These are phyloP conservation scores for Cryptomeria japonica DNA, from an alignment of 75 land plant species.

Conservation along the genomic window DNA sequence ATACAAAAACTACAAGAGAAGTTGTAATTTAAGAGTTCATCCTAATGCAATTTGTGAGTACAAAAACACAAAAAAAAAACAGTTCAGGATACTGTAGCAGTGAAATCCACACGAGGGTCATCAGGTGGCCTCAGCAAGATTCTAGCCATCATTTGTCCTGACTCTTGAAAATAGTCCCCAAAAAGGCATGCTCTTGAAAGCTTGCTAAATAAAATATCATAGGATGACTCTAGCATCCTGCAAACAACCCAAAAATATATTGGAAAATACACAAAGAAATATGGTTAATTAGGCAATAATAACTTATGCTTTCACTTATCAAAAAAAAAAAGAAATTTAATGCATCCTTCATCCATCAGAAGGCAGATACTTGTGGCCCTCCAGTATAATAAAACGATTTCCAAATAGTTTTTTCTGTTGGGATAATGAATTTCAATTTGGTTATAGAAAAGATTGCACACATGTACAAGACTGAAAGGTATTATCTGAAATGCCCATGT, in stretches of 20 bases:
- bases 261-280: not conserved
- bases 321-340: not conserved
- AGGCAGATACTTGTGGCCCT: not conserved
- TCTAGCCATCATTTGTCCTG: constrained; percentile 46
- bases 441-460: not conserved
- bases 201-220: constrained; percentile 12
- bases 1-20: not conserved
- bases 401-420: not conserved
- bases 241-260: not conserved
- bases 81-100: constrained; percentile 1
- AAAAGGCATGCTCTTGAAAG: constrained; percentile 45
- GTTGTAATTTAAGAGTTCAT: not conserved
- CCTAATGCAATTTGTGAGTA: not conserved
- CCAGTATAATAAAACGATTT: not conserved
- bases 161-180: constrained; percentile 78
- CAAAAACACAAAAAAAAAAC: not conserved
- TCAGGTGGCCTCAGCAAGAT: constrained; percentile 83
- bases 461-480: not conserved
- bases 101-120: constrained; percentile 76
- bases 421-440: not conserved
- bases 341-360: not conserved
- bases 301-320: not conserved
- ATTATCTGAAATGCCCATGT: not conserved
- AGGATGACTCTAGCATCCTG: constrained; percentile 11
- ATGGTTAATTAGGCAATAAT: too few relatives aligned